These are phyloP conservation scores for Nigrospora oryzae DNA, from an alignment of 2,329 filamentous ascomycete genomes.

Conservation along the genomic window DNA sequence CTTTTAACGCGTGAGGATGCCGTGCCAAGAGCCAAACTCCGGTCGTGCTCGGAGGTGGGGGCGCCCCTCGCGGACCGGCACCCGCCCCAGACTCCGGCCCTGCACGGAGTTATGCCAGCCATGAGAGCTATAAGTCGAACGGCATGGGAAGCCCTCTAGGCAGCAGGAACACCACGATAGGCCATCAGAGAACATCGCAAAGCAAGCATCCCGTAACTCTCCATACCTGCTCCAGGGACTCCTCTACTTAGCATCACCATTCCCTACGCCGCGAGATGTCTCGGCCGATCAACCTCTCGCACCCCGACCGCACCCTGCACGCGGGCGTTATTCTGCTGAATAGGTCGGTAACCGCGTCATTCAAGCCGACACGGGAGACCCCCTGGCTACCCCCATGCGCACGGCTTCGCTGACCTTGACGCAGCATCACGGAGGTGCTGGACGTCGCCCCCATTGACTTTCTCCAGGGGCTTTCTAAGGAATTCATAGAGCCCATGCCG, in stretches of 20 bases:
- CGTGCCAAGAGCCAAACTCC: background rate
- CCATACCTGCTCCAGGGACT: background rate
- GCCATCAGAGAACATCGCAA: background rate
- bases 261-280: slow-evolving; percentile 1
- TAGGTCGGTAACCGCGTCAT: slow-evolving; percentile 8
- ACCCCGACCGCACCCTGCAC: slow-evolving; percentile 15
- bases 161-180: background rate
- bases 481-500: slow-evolving; percentile 10
- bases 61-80: background rate
- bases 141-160: background rate
- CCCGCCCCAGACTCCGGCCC: background rate
- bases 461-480: slow-evolving; percentile 10
- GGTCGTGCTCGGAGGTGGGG: background rate
- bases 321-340: slow-evolving; percentile 20
- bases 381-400: background rate
- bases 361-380: no score
- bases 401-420: background rate
- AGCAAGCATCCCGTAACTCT: background rate
- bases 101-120: background rate
- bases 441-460: slow-evolving; percentile 25
- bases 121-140: background rate
- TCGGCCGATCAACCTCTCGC: slow-evolving; percentile 10
- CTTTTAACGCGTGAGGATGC: no score
- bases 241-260: background rate
- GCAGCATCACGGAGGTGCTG: slow-evolving; percentile 21